These are phyloP conservation scores for Chaetomium cochliodes DNA, from an alignment of 495 filamentous ascomycete genomes.

Conservation along the genomic window DNA sequence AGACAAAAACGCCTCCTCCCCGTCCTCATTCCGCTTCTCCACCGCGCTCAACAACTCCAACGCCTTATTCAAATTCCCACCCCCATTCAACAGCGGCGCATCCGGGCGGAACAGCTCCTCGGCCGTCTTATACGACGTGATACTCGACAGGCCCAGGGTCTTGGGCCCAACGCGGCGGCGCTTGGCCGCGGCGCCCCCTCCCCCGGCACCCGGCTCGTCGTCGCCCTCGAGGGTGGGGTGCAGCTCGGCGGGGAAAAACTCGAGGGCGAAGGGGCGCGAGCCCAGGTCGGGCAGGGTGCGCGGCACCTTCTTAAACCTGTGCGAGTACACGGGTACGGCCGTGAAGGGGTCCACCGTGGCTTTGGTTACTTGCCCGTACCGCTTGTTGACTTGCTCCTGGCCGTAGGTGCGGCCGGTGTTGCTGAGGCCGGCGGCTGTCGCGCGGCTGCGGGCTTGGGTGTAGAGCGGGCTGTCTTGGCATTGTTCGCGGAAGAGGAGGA, in stretches of 20 bases:
- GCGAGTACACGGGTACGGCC: constrained; percentile 51
- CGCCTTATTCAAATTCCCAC: constrained; percentile 37
- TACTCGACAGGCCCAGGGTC: constrained; percentile 34
- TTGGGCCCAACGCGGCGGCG: constrained; percentile 35
- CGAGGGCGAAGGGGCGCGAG: constrained; percentile 43
- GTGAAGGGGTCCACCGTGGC: constrained; percentile 53
- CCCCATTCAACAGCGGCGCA: constrained; percentile 18
- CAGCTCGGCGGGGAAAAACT: constrained; percentile 54
- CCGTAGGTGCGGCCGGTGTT: constrained; percentile 40
- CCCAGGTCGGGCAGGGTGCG: constrained; percentile 50
- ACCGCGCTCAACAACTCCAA: constrained; percentile 38
- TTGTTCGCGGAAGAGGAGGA: constrained; percentile 48
- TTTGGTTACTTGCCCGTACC: constrained; percentile 47
- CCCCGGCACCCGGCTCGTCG: constrained; percentile 34
- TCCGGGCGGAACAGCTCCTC: constrained; percentile 36
- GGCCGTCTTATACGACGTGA: constrained; percentile 35
- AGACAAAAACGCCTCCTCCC: constrained; percentile 37
- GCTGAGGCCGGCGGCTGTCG: constrained; percentile 9
- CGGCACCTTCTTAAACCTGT: constrained; percentile 45
- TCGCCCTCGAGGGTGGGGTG: constrained; percentile 51
- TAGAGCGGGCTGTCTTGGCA: constrained; percentile 52
- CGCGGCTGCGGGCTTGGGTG: constrained; percentile 41
- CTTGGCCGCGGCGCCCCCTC: constrained; percentile 18
- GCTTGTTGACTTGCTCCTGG: constrained; percentile 51
- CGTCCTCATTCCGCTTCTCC: constrained; percentile 42